phyloP scores from a whole-genome alignment of 169 alveolate genomes.

The Miamiensis avidus region DNA sequence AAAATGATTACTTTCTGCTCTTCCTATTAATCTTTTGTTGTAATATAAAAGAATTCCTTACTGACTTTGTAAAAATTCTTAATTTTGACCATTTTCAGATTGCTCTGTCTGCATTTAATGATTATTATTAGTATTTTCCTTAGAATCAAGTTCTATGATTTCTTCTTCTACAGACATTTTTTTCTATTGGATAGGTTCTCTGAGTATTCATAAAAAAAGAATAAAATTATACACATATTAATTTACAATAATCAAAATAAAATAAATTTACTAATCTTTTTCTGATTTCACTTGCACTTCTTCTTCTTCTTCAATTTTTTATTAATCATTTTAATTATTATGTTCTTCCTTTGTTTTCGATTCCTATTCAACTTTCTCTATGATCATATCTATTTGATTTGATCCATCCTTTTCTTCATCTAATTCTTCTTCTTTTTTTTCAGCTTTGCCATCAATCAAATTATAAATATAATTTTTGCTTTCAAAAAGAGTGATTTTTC shows the following conservation, averaged over 20 bases:
- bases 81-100: neutral
- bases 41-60: neutral
- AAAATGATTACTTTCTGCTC: neutral
- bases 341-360: neutral
- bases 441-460: neutral
- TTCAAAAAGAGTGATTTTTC: neutral
- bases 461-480: too few species aligned
- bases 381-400: too few species aligned
- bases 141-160: too few species aligned
- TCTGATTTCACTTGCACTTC: neutral
- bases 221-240: too few species aligned
- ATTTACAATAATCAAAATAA: too few species aligned
- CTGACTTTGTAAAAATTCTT: too few species aligned
- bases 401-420: neutral
- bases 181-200: too few species aligned
- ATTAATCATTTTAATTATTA: neutral
- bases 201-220: too few species aligned
- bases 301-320: neutral
- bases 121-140: too few species aligned
- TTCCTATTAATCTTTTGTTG: neutral
- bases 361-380: neutral
- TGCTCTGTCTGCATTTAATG: neutral
- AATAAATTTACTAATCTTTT: too few species aligned
- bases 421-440: neutral
- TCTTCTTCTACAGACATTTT: too few species aligned